Percentiles rank a stretch among this genome's conserved stretches.
Conservation (phyloP, 108 stramenopile genomes). For the Cyclotella sp. region DNA sequence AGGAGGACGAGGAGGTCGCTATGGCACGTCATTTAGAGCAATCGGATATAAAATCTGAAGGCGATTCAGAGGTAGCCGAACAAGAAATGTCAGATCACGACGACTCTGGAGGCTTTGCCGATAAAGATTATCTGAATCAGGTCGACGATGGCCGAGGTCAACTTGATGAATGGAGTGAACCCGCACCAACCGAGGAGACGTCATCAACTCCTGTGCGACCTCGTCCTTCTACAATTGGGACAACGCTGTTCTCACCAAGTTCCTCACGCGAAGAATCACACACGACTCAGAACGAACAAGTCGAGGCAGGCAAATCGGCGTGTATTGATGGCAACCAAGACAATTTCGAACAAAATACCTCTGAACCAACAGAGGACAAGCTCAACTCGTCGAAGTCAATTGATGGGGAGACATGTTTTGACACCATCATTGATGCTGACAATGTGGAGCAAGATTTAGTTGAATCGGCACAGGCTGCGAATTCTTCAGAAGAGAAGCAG, state of each 20-base stretch:
- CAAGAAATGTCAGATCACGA: constrained; percentile 35
- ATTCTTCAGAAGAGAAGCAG: not conserved
- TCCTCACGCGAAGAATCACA: not conserved
- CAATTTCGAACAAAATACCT: not conserved
- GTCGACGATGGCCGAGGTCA: too few relatives aligned
- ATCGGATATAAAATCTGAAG: constrained; percentile 14
- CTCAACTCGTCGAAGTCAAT: too few relatives aligned
- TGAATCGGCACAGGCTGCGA: not conserved
- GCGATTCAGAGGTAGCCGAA: constrained; percentile 19
- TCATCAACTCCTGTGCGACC: not conserved
- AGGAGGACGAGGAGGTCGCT: constrained; percentile 36
- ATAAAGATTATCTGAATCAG: not conserved
- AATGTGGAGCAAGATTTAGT: not conserved
- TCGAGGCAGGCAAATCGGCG: not conserved
- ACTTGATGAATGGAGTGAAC: too few relatives aligned
- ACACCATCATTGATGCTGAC: too few relatives aligned
- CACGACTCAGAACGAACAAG: not conserved
- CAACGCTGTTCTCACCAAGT: constrained; percentile 4
- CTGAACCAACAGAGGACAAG: not conserved
- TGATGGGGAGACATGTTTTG: too few relatives aligned
- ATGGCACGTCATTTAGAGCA: constrained; percentile 30
- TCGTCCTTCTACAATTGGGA: not conserved
- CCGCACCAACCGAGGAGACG: not conserved
- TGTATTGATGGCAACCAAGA: not conserved
- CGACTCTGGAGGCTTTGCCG: constrained; percentile 26